Percentiles rank a stretch among this genome's conserved stretches.
Evolutionary conservation across 768 basidiomycete species (phyloP).

Genomic region (Krasilnikovozyma curviuscula): DNA sequence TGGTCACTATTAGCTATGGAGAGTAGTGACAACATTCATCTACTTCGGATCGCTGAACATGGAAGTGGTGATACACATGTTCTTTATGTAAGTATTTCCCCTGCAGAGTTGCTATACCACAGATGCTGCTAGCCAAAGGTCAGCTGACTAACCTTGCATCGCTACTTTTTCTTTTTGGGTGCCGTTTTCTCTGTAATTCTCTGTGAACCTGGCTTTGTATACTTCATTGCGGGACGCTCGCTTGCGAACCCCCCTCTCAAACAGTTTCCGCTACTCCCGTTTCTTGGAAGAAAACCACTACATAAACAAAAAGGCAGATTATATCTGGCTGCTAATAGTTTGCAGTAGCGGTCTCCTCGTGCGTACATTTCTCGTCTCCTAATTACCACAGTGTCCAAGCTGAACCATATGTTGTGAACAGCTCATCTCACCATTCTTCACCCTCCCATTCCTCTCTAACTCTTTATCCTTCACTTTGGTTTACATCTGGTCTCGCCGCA

Average conservation of each 20-base stretch:
- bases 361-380: constrained; percentile 20
- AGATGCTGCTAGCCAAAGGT: too few relatives aligned
- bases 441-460: constrained; percentile 80
- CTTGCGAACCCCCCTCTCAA: too few relatives aligned
- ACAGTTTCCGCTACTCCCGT: constrained; percentile 85
- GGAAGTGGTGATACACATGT: constrained; percentile 90
- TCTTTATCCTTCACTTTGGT: constrained; percentile 80
- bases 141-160: too few relatives aligned
- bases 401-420: neutral
- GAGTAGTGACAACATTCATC: constrained; percentile 74
- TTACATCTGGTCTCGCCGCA: constrained; percentile 88
- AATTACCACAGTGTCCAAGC: neutral
- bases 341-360: constrained; percentile 75
- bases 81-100: constrained; percentile 71
- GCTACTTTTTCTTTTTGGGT: too few relatives aligned
- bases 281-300: constrained; percentile 96
- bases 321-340: constrained; percentile 78
- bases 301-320: constrained; percentile 74
- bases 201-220: neutral
- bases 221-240: neutral
- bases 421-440: constrained; percentile 43
- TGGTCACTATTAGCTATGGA: constrained; percentile 58
- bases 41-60: constrained; percentile 87
- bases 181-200: neutral
- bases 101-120: too few relatives aligned